Percentiles rank a stretch among this genome's conserved stretches.
These are phyloP conservation scores for Amaranthus palmeri DNA, from an alignment of 148 eudicot species.

Conservation along the genomic window DNA sequence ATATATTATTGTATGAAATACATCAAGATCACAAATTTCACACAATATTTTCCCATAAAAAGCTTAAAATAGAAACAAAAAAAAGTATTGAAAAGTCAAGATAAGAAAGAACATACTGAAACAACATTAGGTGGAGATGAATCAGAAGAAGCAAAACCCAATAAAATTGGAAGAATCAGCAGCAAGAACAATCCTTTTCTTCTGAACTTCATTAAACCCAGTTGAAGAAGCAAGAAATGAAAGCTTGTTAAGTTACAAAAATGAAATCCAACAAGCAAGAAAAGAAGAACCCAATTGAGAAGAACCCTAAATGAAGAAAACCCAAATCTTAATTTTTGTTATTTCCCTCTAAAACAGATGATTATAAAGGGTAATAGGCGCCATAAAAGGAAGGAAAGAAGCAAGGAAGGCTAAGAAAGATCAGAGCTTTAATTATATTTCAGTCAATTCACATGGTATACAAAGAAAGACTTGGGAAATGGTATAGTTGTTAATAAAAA, in stretches of 20 bases:
- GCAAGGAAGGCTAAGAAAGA: conserved; percentile 8
- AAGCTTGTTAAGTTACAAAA: neutral
- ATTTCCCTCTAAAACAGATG: conserved; percentile 5
- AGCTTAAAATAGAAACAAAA: neutral
- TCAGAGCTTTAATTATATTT: neutral
- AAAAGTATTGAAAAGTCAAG: neutral
- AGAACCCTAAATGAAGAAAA: conserved; percentile 14
- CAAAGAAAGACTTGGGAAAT: conserved; percentile 2
- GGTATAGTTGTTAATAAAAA: conserved; percentile 7
- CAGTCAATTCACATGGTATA: conserved; percentile 28
- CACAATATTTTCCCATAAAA: neutral
- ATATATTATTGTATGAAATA: neutral
- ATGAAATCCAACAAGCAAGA: neutral
- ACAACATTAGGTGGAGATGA: conserved; percentile 48
- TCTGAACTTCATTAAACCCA: conserved; percentile 22
- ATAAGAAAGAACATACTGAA: conserved; percentile 42
- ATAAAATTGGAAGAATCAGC: conserved; percentile 40
- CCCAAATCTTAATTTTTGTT: neutral
- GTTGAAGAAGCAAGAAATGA: conserved; percentile 15
- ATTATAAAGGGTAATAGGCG: conserved; percentile 1
- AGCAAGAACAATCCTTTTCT: conserved; percentile 30
- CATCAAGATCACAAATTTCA: neutral
- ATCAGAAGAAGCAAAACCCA: conserved; percentile 40
- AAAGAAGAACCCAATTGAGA: conserved; percentile 1
- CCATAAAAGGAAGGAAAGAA: conserved; percentile 9